Evolutionary conservation across 2,329 filamentous ascomycete species (phyloP).

Genomic region (Plenodomus tracheiphilus): DNA sequence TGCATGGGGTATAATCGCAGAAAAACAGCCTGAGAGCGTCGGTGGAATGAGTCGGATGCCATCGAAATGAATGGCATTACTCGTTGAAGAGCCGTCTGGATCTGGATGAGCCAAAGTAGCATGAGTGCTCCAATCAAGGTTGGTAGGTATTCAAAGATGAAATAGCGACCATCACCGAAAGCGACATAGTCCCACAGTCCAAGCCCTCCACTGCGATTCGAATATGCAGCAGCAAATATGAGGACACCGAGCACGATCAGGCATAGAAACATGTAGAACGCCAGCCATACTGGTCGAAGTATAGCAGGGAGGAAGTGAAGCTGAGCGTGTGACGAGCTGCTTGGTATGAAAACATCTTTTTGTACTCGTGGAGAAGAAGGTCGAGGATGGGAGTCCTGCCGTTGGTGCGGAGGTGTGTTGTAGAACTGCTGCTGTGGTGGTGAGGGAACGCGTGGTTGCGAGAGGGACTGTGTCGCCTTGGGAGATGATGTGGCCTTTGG

Average conservation of each 20-base stretch:
- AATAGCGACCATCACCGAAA: constrained; percentile 76
- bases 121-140: constrained; percentile 73
- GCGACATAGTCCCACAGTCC: constrained; percentile 69
- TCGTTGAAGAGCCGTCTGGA: constrained; percentile 75
- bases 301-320: constrained; percentile 74
- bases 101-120: constrained; percentile 75
- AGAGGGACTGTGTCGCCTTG: constrained; percentile 2
- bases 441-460: background rate
- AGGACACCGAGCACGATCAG: constrained; percentile 72
- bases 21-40: constrained; percentile 67
- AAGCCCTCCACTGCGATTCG: constrained; percentile 53
- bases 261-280: constrained; percentile 63
- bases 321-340: constrained; percentile 47
- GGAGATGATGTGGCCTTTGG: constrained; percentile 6
- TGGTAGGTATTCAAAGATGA: constrained; percentile 83
- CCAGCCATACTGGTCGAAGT: constrained; percentile 68
- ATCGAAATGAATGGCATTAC: constrained; percentile 79
- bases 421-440: constrained; percentile 3
- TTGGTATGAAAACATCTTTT: constrained; percentile 53
- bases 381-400: background rate
- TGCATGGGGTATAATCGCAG: constrained; percentile 63
- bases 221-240: constrained; percentile 65
- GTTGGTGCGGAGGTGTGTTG: background rate
- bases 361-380: constrained; percentile 18
- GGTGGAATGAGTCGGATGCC: constrained; percentile 63